A percentile compares a stretch with the other conserved stretches of the same genome.
phyloP scores from a whole-genome alignment of 2,329 filamentous ascomycete species.

The Taxawa tesnikishii region DNA sequence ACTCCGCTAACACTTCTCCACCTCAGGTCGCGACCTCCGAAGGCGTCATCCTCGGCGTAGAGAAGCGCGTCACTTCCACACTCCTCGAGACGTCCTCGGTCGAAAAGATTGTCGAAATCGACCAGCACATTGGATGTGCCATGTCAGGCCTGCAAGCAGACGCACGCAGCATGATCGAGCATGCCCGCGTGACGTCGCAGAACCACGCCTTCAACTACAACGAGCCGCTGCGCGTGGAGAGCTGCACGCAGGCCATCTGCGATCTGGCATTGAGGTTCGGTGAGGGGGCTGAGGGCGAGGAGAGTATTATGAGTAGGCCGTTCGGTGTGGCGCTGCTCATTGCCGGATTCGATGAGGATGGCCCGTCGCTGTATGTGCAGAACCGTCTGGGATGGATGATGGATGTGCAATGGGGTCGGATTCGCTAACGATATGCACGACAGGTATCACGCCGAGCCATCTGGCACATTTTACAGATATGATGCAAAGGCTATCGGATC shows the following conservation, averaged over 20 bases:
- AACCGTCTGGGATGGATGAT: no score
- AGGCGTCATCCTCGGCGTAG: slow-evolving; percentile 91
- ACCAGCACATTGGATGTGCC: slow-evolving; percentile 95
- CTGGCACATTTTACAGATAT: slow-evolving; percentile 96
- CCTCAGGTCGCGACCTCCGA: slow-evolving; percentile 74
- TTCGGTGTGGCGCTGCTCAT: slow-evolving; percentile 96
- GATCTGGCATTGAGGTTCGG: slow-evolving; percentile 93
- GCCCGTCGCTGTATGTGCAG: slow-evolving; percentile 72
- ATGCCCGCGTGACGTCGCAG: slow-evolving; percentile 94
- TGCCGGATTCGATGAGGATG: slow-evolving; percentile 93
- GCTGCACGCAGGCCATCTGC: slow-evolving; percentile 97
- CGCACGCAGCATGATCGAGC: slow-evolving; percentile 94
- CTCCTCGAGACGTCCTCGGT: slow-evolving; percentile 95
- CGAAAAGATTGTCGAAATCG: slow-evolving; percentile 99
- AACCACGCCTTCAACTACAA: slow-evolving; percentile 97
- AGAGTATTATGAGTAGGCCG: slow-evolving; percentile 95
- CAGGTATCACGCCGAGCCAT: slow-evolving; percentile 92
- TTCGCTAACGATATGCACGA: slow-evolving; percentile 4
- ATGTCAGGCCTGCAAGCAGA: slow-evolving; percentile 98
- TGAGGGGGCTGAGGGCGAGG: slow-evolving; percentile 81
- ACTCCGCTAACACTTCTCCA: slow-evolving; percentile 3
- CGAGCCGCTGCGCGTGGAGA: slow-evolving; percentile 88
- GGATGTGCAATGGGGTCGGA: no score
- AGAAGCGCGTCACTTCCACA: slow-evolving; percentile 97
- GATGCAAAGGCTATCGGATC: slow-evolving; percentile 98